These are phyloP conservation scores for Coemansia sp. DNA, from an alignment of 192 early-diverging fungal genomes.

Conservation along the genomic window DNA sequence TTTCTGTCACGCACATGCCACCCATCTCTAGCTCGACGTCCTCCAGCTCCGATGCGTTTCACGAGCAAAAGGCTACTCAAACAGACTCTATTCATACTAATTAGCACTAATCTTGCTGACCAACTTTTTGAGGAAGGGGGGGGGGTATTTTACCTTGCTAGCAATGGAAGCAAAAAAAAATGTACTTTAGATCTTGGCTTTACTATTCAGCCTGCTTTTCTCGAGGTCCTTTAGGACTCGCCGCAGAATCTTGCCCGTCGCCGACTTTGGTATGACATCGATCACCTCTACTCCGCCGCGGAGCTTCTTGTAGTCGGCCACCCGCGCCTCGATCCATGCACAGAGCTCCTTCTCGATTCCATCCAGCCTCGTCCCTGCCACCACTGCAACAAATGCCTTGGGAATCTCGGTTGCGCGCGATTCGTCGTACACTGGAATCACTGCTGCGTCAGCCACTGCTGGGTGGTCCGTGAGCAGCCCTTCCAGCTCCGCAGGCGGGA, in stretches of 20 bases:
- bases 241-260: conserved; percentile 81
- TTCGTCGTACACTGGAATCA: conserved; percentile 64
- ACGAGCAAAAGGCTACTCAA: neutral
- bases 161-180: neutral
- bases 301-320: conserved; percentile 75
- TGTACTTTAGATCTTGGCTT: conserved; percentile 20
- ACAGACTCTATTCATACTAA: neutral
- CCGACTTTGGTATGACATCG: conserved; percentile 72
- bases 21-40: neutral
- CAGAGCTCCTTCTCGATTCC: conserved; percentile 35
- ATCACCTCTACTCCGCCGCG: conserved; percentile 76
- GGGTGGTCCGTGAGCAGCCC: conserved; percentile 70
- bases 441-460: conserved; percentile 63
- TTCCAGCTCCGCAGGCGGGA: conserved; percentile 90
- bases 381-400: conserved; percentile 75
- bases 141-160: neutral
- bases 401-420: conserved; percentile 71
- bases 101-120: neutral
- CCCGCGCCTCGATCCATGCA: conserved; percentile 60
- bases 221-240: conserved; percentile 57
- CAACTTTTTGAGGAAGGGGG: no score
- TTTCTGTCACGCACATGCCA: neutral
- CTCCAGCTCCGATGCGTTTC: neutral
- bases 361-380: conserved; percentile 37
- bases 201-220: conserved; percentile 9